phyloP scores from a whole-genome alignment of 495 filamentous ascomycete species.

The Aspergillus saccharolyticus region DNA sequence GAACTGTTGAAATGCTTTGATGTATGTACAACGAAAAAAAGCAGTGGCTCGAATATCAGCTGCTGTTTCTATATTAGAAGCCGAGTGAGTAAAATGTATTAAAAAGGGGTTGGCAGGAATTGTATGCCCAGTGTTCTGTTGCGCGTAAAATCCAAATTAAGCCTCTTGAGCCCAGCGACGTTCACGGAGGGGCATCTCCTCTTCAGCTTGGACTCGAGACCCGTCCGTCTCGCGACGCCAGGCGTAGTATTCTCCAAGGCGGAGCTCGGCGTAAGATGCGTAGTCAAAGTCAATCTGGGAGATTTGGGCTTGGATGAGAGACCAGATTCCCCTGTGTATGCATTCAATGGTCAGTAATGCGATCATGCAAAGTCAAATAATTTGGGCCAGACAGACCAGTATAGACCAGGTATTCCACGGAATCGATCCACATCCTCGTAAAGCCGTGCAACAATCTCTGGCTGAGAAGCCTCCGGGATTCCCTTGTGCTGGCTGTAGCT shows the following conservation, averaged over 20 bases:
- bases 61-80: not conserved
- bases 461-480: constrained; percentile 43
- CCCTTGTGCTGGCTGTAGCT: constrained; percentile 40
- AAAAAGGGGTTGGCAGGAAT: not conserved
- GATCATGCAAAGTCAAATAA: too few species aligned
- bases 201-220: constrained; percentile 47
- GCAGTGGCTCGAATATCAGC: not conserved
- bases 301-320: constrained; percentile 91
- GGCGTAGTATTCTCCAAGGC: constrained; percentile 92
- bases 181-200: constrained; percentile 70
- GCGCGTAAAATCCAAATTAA: too few species aligned
- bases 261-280: constrained; percentile 78
- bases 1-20: constrained; percentile 1
- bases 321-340: constrained; percentile 80
- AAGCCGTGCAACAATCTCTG: constrained; percentile 59
- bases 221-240: constrained; percentile 75
- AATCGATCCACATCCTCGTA: constrained; percentile 79
- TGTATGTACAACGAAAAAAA: not conserved
- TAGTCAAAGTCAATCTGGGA: constrained; percentile 98
- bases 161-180: constrained; percentile 68
- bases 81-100: not conserved
- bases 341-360: constrained; percentile 4
- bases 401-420: constrained; percentile 85
- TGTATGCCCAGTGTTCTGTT: too few species aligned
- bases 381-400: constrained; percentile 44